phyloP scores from a whole-genome alignment of 1,284 basidiomycete genomes.

The Porogramme epimiltina region DNA sequence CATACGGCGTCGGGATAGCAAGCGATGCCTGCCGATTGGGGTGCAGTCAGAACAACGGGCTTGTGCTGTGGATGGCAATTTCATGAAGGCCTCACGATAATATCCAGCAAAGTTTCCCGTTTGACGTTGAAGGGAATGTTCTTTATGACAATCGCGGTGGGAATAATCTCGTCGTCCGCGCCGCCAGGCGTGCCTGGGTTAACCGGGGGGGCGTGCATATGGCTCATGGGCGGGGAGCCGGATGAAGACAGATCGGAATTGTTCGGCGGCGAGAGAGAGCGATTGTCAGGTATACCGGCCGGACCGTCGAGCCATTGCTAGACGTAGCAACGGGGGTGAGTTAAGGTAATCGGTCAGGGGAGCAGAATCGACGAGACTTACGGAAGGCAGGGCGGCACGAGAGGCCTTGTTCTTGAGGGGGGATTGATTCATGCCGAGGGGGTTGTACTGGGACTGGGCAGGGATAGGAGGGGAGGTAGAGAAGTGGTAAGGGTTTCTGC shows the following conservation, averaged over 20 bases:
- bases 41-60: conserved; percentile 5
- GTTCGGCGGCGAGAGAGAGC: conserved; percentile 81
- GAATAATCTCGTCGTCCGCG: conserved; percentile 91
- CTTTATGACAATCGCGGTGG: conserved; percentile 99
- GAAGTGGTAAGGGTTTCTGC: conserved; percentile 68
- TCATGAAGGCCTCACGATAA: conserved; percentile 74
- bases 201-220: conserved; percentile 51
- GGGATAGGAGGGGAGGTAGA: conserved; percentile 66
- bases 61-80: conserved; percentile 13
- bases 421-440: conserved; percentile 60
- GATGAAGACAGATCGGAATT: conserved; percentile 85
- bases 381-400: conserved; percentile 70
- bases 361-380: conserved; percentile 39
- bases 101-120: conserved; percentile 92
- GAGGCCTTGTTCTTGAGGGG: conserved; percentile 73
- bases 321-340: conserved; percentile 9
- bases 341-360: conserved; percentile 19
- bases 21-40: conserved; percentile 74
- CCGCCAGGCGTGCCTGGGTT: conserved; percentile 47
- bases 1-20: conserved; percentile 96
- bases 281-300: conserved; percentile 55
- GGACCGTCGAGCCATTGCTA: conserved; percentile 83
- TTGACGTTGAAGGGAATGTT: conserved; percentile 99
- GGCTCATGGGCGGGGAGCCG: conserved; percentile 69
- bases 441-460: conserved; percentile 63